A percentile compares a stretch with the other conserved stretches of the same genome.
Evolutionary conservation across 1,139 yeast species (phyloP).

Genomic region (Nadsonia commutata): DNA sequence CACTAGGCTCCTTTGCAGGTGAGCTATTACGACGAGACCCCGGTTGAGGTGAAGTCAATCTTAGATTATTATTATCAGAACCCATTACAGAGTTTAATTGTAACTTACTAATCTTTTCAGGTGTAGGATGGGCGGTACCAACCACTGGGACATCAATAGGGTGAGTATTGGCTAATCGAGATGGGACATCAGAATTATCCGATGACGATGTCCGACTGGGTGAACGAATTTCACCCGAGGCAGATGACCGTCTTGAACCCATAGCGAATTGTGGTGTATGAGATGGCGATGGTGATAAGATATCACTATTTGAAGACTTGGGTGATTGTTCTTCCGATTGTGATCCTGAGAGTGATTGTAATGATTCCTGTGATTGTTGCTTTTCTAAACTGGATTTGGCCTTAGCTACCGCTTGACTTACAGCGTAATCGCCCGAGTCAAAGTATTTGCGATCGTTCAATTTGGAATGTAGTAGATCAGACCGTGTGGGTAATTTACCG

Average conservation of each 20-base stretch:
- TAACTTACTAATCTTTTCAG: slow-evolving; percentile 21
- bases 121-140: slow-evolving; percentile 29
- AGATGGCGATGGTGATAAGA: neutral
- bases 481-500: slow-evolving; percentile 79
- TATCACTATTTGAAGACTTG: neutral
- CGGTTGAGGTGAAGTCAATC: neutral
- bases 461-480: slow-evolving; percentile 67
- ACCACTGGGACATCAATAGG: slow-evolving; percentile 21
- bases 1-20: neutral
- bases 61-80: neutral
- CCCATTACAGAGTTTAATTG: neutral
- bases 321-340: neutral
- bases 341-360: neutral
- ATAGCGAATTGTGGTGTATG: neutral
- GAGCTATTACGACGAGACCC: neutral
- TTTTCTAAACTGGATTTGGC: slow-evolving; percentile 1
- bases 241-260: neutral
- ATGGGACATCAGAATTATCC: neutral
- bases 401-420: slow-evolving; percentile 50
- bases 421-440: slow-evolving; percentile 95
- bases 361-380: slow-evolving; percentile 4
- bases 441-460: slow-evolving; percentile 72
- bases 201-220: neutral
- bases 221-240: neutral
- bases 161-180: slow-evolving; percentile 12